These are phyloP conservation scores for Talaromyces wortmannii DNA, from an alignment of 495 filamentous ascomycete genomes.

Conservation along the genomic window DNA sequence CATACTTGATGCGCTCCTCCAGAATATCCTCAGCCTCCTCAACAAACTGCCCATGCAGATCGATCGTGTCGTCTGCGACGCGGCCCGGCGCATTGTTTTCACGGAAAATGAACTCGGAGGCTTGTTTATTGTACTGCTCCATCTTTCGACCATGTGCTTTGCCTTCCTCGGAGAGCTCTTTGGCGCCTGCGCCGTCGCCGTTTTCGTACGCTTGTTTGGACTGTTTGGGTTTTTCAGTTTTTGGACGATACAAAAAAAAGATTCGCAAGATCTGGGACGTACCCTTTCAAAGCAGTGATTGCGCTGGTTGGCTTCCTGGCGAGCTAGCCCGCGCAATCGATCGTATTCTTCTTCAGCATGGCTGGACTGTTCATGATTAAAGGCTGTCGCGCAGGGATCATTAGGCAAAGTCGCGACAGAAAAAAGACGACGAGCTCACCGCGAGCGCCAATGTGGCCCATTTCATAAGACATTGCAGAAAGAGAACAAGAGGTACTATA, in stretches of 20 bases:
- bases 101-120: conserved; percentile 88
- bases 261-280: conserved; percentile 2
- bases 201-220: conserved; percentile 72
- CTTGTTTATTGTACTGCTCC: conserved; percentile 79
- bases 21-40: conserved; percentile 90
- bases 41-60: conserved; percentile 89
- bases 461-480: conserved; percentile 47
- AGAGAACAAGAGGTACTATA: too few species aligned
- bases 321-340: conserved; percentile 76
- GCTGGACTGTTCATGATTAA: conserved; percentile 64
- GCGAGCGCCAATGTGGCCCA: conserved; percentile 55
- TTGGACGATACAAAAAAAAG: neutral
- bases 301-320: conserved; percentile 68
- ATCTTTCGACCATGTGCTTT: conserved; percentile 74
- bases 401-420: neutral
- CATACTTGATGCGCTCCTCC: conserved; percentile 71
- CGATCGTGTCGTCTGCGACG: conserved; percentile 75
- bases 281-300: conserved; percentile 68
- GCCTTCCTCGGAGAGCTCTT: conserved; percentile 74
- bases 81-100: conserved; percentile 76
- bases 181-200: conserved; percentile 74
- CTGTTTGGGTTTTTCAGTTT: conserved; percentile 20
- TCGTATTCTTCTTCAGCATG: conserved; percentile 85
- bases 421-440: conserved; percentile 29
- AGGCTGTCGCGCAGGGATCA: conserved; percentile 45